Conservation (phyloP, 2,329 filamentous ascomycete genomes). For the Raffaelea arxii region DNA sequence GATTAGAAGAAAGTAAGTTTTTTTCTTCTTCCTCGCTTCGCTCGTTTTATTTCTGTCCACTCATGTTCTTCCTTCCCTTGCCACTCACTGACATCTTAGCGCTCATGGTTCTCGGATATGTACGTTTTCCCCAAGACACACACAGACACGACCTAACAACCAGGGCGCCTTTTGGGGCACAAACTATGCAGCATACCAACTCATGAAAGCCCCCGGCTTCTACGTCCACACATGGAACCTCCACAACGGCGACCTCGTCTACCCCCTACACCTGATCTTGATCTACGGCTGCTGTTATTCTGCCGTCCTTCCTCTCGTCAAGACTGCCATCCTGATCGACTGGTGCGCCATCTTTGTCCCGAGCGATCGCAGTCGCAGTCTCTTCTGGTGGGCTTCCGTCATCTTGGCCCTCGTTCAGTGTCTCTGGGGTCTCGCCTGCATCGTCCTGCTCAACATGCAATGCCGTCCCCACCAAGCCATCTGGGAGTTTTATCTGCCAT, state of each 20-base stretch:
- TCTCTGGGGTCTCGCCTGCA: conserved; percentile 17
- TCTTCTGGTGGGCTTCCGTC: conserved; percentile 26
- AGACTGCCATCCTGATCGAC: conserved; percentile 30
- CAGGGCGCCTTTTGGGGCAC: conserved; percentile 9
- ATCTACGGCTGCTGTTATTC: conserved; percentile 26
- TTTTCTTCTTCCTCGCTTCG: too few species aligned
- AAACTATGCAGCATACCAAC: conserved; percentile 13
- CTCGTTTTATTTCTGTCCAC: too few species aligned
- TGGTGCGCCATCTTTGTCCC: conserved; percentile 29
- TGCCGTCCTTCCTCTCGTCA: conserved; percentile 26
- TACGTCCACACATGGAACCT: conserved; percentile 27
- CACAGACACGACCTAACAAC: too few species aligned
- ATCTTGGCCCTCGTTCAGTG: conserved; percentile 21
- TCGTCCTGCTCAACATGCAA: conserved; percentile 23
- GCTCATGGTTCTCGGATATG: conserved; percentile 5
- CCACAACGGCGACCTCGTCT: conserved; percentile 14
- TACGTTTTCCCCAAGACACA: too few species aligned
- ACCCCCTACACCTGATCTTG: conserved; percentile 18
- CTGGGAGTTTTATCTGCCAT: conserved; percentile 13
- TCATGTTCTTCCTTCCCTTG: too few species aligned
- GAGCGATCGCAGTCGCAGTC: conserved; percentile 14
- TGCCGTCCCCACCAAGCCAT: conserved; percentile 16
- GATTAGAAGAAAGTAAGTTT: conserved; percentile 1
- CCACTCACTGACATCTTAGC: too few species aligned
- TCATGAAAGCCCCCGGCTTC: conserved; percentile 22